These are phyloP conservation scores for Powellomyces hirtus DNA, from an alignment of 192 early-diverging fungal genomes.

Conservation along the genomic window DNA sequence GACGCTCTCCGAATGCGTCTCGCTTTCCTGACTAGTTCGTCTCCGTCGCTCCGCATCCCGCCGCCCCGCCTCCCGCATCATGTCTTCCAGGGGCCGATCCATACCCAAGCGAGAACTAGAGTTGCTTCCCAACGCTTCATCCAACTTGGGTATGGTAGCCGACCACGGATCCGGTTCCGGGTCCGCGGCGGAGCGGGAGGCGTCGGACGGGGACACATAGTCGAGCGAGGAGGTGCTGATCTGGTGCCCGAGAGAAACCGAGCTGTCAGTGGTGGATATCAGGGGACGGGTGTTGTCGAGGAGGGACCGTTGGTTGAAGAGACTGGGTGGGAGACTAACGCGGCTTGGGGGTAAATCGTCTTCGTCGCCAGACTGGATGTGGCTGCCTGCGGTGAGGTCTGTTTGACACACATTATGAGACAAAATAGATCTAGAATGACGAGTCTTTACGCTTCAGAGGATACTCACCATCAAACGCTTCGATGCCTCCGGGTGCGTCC, in stretches of 20 bases:
- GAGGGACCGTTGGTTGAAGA: constrained; percentile 1
- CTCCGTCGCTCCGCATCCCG: not conserved
- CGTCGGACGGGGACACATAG: constrained; percentile 21
- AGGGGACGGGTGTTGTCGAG: constrained; percentile 16
- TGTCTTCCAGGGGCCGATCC: not conserved
- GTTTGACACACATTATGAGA: too few species aligned
- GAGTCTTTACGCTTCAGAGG: too few species aligned
- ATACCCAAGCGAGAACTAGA: not conserved
- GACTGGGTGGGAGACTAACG: constrained; percentile 3
- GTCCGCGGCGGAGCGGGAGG: not conserved
- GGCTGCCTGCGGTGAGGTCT: not conserved
- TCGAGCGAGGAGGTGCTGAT: constrained; percentile 10
- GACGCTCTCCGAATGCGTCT: not conserved
- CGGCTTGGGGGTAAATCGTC: constrained; percentile 4
- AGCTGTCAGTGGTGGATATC: constrained; percentile 4
- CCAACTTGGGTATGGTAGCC: constrained; percentile 19
- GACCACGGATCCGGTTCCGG: constrained; percentile 24
- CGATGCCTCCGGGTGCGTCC: not conserved
- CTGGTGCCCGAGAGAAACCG: constrained; percentile 9
- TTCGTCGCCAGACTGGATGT: not conserved
- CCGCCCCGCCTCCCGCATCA: not conserved
- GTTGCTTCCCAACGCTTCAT: constrained; percentile 4
- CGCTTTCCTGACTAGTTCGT: not conserved
- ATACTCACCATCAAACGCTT: constrained; percentile 3
- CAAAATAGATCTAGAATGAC: too few species aligned